Base-by-base conservation (phyloP, 257 asterid species). In the Agastache rugosa region DNA sequence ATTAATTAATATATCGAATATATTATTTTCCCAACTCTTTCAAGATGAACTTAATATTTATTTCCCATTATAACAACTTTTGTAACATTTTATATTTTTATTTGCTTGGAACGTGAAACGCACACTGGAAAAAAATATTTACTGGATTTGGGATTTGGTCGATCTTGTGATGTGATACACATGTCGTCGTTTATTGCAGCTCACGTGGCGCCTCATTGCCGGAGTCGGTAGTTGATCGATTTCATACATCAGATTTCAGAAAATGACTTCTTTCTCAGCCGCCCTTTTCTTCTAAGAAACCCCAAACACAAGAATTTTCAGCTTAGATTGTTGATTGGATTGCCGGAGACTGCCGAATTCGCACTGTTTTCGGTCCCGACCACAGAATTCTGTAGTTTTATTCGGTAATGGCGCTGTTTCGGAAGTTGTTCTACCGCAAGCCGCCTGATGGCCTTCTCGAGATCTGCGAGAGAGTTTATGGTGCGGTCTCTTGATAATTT, bases 401-500 rank as follows among this genome's bases (percentile, higher is more conserved):
- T 63, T 45, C 67, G 14, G 65, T 11, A 59, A 86, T 87, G 90
- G 86, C 90, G 74, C 73, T 92, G 83, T 78, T 92, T 25, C 80
- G 98, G 78, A 92, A 90, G 84, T 66, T 90, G 85, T 92, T 92
- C 82, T 90, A 86, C 78, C 83, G 93, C 81, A 92, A 92, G 87
- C 97, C 97, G 42, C 94, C 93, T 14, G 96, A 92, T 75, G 97
- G 97, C 68, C 96, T 92, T 51, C 88, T 92, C 41, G 98, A 92
- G 91, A 90, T 90, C 87, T 78, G 88, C 83, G 98, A 92, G 83
- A 80, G 96, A 75, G 96, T 92, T 83, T 92, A 88, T 66, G 98
- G 98, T 92, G 77, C 62, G 84, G 11, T 79, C 74, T 62, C 41
- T 60, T 39, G 0, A 60, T 55, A 15, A 35, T 10, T 22, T 41